Evolutionary conservation across 345 rosid genomes (phyloP).

Genomic region (Syzygium jambos): DNA sequence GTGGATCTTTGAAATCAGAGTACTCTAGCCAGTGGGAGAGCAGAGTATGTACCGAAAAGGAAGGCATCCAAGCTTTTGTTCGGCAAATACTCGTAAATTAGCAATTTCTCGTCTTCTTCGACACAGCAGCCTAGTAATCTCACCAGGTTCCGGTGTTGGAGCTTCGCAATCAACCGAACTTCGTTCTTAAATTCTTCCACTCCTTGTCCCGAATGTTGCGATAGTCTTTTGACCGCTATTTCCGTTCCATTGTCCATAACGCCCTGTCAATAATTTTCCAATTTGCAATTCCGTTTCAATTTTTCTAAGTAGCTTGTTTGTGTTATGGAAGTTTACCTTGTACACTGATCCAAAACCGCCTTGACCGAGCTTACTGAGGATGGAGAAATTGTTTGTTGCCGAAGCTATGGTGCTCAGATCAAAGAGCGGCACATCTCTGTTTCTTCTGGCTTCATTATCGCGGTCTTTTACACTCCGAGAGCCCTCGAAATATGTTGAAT

Average conservation of each 20-base stretch:
- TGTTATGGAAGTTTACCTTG: background rate
- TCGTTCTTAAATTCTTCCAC: constrained; percentile 26
- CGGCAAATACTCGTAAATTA: constrained; percentile 28
- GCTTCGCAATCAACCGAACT: constrained; percentile 19
- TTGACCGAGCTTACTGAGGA: constrained; percentile 10
- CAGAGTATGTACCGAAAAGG: constrained; percentile 12
- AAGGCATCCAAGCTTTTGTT: constrained; percentile 32
- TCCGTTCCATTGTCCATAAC: constrained; percentile 7
- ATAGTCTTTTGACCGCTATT: constrained; percentile 29
- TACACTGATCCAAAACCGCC: constrained; percentile 19
- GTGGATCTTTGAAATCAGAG: background rate
- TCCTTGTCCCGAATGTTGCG: constrained; percentile 26
- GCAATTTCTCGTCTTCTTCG: constrained; percentile 19
- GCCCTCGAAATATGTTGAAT: background rate
- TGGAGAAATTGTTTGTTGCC: constrained; percentile 15
- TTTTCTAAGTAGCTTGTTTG: background rate
- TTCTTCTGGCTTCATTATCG: background rate
- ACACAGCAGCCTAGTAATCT: constrained; percentile 22
- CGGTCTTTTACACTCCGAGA: background rate
- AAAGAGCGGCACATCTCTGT: constrained; percentile 6
- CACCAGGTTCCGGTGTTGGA: constrained; percentile 29
- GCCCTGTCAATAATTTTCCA: constrained; percentile 10
- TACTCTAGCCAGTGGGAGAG: background rate
- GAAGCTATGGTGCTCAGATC: constrained; percentile 1
- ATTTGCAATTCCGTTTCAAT: background rate